Percentiles rank a stretch among this genome's conserved stretches.
These are phyloP conservation scores for Fusarium pininemorale DNA, from an alignment of 2,329 filamentous ascomycete species.

Conservation along the genomic window DNA sequence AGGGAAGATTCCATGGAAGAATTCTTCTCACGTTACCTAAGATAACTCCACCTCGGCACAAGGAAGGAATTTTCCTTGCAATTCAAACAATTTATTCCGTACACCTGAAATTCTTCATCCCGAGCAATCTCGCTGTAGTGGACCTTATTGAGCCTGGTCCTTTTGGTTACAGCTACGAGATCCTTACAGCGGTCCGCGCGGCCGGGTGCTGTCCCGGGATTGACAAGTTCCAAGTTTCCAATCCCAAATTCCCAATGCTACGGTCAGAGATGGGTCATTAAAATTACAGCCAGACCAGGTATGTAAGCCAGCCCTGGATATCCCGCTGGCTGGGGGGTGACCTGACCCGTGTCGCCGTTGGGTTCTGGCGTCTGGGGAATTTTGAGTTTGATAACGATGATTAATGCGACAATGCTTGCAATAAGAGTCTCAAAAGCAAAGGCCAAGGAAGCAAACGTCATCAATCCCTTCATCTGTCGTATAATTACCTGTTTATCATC, in stretches of 20 bases:
- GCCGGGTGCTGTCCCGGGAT: conserved; percentile 13
- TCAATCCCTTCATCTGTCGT: not conserved
- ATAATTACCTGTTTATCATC: not conserved
- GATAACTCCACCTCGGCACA: conserved; percentile 7
- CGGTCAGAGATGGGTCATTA: conserved; percentile 17
- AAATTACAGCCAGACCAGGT: not conserved
- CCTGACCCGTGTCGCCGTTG: not conserved
- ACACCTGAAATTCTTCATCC: conserved; percentile 12
- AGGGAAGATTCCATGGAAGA: conserved; percentile 30
- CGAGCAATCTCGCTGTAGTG: conserved; percentile 33
- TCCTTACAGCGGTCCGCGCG: conserved; percentile 17
- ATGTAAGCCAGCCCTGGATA: not conserved
- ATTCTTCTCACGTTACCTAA: conserved; percentile 13
- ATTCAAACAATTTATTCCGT: not conserved
- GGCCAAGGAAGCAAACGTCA: conserved; percentile 12
- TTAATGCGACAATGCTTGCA: conserved; percentile 25
- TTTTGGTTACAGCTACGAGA: not conserved
- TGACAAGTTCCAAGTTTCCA: conserved; percentile 20
- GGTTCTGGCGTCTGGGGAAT: not conserved
- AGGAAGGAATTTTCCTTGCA: not conserved
- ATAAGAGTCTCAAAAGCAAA: not conserved
- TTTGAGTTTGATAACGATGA: conserved; percentile 13
- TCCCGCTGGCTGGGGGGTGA: not conserved
- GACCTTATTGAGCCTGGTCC: conserved; percentile 7
- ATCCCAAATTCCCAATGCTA: conserved; percentile 13